Conservation (phyloP, 768 basidiomycete species). For the Lentinula sp. region DNA sequence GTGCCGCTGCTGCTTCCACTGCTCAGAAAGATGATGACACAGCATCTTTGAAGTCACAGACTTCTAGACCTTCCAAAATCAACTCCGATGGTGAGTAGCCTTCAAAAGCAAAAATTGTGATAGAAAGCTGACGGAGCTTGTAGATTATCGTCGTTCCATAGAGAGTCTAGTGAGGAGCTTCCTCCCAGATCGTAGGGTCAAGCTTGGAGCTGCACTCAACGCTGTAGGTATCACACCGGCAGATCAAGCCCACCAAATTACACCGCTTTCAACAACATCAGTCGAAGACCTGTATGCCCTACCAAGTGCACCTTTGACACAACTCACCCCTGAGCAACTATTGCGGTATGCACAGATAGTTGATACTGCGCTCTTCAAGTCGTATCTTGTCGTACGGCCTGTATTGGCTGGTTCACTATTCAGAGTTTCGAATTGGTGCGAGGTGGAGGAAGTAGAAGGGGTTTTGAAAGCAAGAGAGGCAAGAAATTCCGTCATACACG, state of each 20-base stretch:
- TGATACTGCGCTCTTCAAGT: constrained; percentile 92
- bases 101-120: not conserved
- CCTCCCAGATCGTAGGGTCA: constrained; percentile 85
- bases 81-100: constrained; percentile 9
- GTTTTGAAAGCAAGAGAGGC: constrained; percentile 77
- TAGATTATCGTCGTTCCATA: constrained; percentile 69
- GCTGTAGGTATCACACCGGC: constrained; percentile 62
- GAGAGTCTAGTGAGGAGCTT: constrained; percentile 79
- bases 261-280: constrained; percentile 66
- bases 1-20: constrained; percentile 10
- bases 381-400: constrained; percentile 79
- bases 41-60: constrained; percentile 33
- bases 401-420: constrained; percentile 81
- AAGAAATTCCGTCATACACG: constrained; percentile 12
- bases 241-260: constrained; percentile 59
- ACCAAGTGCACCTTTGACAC: constrained; percentile 67
- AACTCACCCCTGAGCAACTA: constrained; percentile 78
- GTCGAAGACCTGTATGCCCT: constrained; percentile 71
- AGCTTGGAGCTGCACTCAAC: constrained; percentile 71
- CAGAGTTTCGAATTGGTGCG: constrained; percentile 94
- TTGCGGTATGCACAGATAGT: constrained; percentile 89
- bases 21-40: constrained; percentile 58
- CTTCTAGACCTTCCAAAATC: constrained; percentile 23
- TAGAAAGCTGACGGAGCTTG: not conserved
- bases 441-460: constrained; percentile 90